Evolutionary conservation across 2,329 filamentous ascomycete genomes (phyloP).

Genomic region (Talaromyces pinophilus): DNA sequence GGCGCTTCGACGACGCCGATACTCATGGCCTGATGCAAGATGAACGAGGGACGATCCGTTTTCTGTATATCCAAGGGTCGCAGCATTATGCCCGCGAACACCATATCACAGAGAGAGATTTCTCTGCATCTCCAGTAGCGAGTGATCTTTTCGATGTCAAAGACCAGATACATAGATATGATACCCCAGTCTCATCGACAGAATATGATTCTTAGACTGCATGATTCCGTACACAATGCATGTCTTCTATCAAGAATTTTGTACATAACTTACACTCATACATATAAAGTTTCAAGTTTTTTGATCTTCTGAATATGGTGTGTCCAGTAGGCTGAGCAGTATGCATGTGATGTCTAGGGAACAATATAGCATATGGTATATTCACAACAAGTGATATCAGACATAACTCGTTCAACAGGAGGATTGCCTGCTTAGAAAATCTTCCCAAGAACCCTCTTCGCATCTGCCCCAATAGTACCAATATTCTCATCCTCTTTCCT

Average conservation of each 20-base stretch:
- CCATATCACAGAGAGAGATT: background rate
- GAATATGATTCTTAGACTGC: background rate
- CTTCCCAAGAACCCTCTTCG: constrained; percentile 49
- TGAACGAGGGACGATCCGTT: background rate
- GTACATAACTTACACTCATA: background rate
- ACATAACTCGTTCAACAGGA: background rate
- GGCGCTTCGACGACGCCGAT: background rate
- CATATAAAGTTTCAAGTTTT: background rate
- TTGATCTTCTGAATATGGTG: background rate
- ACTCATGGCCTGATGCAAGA: background rate
- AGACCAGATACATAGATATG: constrained; percentile 9
- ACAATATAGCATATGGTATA: background rate
- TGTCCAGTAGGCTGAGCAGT: background rate
- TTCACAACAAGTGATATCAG: background rate
- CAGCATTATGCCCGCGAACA: background rate
- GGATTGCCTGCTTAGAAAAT: constrained; percentile 41
- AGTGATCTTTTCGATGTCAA: background rate
- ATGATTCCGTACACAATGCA: background rate
- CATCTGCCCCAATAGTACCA: constrained; percentile 38
- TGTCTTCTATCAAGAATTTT: background rate
- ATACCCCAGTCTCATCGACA: background rate
- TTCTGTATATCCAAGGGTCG: background rate
- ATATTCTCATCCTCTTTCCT: constrained; percentile 32
- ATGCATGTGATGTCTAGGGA: background rate
- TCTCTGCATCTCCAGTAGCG: background rate